Evolutionary conservation across 345 rosid species (phyloP), one percentile per base, ranked within the genome.

Genomic region (Barbarea vulgaris): DNA sequence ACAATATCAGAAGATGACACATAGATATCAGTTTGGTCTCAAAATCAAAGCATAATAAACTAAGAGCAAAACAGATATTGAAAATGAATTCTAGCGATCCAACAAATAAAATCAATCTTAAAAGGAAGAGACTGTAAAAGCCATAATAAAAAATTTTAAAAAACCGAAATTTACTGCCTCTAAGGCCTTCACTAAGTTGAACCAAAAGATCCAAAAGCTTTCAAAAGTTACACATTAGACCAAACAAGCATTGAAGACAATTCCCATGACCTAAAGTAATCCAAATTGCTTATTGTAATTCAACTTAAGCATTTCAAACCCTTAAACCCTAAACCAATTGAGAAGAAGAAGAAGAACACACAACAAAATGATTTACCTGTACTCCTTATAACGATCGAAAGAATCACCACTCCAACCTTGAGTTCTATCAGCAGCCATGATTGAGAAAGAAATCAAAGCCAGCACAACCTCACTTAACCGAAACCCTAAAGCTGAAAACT

Each of bases 371-470:
- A 17, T 34, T 31, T 33, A 78, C 99, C 97, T 89, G 83, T 89
- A 96, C 73, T 93, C 99, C 80, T 68, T 87, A 73, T 96, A 96
- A 37, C 98, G 96, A 69, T 96, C 90, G 34, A 82, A 96, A 48
- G 99, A 96, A 70, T 96, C 99, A 27, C 99, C 99, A 31, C 96
- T 88, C 99, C 98, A 96, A 4, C 99, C 99, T 73, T 87, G 85
- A n/a, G 98, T 96, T 85, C 74, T 89, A 81, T 93, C 88, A 39
- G 99, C 93, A 1, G 98, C 98, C 98, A 96, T 91, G 11, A 96
- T 83, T 2, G 98, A 88, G 69, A 96, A 92, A 9, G 99, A 96
- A 63, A 93, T 88, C 88, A 93, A 79, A 60, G 98, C 86, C 68
- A 93, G 57, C 42, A 86, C 82, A 48, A 86, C 70, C 72, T 89